These are phyloP conservation scores for Colletotrichum plurivorum DNA, from an alignment of 2,329 filamentous ascomycete species.

Conservation along the genomic window DNA sequence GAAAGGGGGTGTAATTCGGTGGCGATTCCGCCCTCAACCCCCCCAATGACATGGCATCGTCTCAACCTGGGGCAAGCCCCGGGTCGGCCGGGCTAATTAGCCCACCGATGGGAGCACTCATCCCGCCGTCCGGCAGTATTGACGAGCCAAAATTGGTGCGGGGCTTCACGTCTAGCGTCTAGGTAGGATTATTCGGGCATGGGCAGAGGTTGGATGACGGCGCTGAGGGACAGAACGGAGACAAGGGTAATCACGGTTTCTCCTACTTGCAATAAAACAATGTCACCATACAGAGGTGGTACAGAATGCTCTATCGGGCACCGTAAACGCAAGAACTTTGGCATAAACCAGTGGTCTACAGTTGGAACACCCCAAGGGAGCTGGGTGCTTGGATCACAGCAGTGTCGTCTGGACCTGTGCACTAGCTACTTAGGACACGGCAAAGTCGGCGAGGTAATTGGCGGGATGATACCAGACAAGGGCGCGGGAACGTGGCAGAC, in stretches of 20 bases:
- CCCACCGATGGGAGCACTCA: conserved; percentile 31
- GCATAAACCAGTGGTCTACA: no score
- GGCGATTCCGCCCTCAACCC: conserved; percentile 11
- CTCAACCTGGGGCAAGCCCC: conserved; percentile 34
- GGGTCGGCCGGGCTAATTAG: conserved; percentile 39
- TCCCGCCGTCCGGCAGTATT: conserved; percentile 3
- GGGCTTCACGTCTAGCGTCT: conserved; percentile 3
- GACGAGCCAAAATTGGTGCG: not conserved
- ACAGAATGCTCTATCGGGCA: no score
- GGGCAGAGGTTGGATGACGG: no score
- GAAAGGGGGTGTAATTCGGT: conserved; percentile 8
- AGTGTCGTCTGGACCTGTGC: no score
- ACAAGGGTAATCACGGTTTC: no score
- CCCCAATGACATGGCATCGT: conserved; percentile 33
- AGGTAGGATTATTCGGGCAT: not conserved
- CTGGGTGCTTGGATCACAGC: no score
- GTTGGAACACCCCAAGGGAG: no score
- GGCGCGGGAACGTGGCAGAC: conserved; percentile 18
- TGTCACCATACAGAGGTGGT: no score
- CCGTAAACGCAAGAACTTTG: no score
- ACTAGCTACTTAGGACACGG: no score
- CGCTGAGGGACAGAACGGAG: no score
- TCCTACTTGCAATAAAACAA: no score
- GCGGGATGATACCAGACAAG: not conserved
- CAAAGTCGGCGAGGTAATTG: not conserved